Percentiles rank a stretch among this genome's conserved stretches.
These are phyloP conservation scores for Diaporthe sp. DNA, from an alignment of 2,329 filamentous ascomycete genomes.

Conservation along the genomic window DNA sequence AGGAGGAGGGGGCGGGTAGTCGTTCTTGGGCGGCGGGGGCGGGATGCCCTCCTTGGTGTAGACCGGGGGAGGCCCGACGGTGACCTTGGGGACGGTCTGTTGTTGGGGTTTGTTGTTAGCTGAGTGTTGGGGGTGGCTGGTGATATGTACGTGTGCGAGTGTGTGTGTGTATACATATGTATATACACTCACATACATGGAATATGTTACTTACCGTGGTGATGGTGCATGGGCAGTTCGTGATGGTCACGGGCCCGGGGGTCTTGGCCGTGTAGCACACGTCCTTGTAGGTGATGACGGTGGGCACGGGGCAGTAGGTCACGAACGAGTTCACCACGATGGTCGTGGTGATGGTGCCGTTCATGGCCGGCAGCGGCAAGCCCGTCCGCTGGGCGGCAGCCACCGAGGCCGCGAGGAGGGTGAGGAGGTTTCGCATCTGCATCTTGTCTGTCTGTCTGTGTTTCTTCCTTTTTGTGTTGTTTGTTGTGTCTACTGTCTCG, in stretches of 20 bases:
- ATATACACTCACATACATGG: background rate
- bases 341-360: constrained; percentile 41
- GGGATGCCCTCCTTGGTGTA: background rate
- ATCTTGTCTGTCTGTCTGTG: constrained; percentile 46
- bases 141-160: background rate
- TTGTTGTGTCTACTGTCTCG: background rate
- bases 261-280: constrained; percentile 68
- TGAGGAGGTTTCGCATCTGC: constrained; percentile 48
- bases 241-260: constrained; percentile 63
- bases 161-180: background rate
- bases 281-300: constrained; percentile 64
- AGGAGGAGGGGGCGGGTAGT: background rate
- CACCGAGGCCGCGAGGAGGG: constrained; percentile 46
- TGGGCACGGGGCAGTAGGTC: constrained; percentile 63
- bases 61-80: background rate
- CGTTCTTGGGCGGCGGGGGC: background rate
- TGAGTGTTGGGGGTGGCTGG: too few species aligned
- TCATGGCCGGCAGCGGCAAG: constrained; percentile 2
- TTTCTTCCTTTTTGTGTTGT: background rate
- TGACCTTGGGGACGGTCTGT: constrained; percentile 13
- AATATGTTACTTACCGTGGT: constrained; percentile 42
- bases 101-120: background rate
- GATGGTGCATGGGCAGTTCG: constrained; percentile 67
- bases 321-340: constrained; percentile 55
- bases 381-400: constrained; percentile 46